phyloP scores from a whole-genome alignment of 768 basidiomycete genomes.

The Hydnomerulius pinastri region DNA sequence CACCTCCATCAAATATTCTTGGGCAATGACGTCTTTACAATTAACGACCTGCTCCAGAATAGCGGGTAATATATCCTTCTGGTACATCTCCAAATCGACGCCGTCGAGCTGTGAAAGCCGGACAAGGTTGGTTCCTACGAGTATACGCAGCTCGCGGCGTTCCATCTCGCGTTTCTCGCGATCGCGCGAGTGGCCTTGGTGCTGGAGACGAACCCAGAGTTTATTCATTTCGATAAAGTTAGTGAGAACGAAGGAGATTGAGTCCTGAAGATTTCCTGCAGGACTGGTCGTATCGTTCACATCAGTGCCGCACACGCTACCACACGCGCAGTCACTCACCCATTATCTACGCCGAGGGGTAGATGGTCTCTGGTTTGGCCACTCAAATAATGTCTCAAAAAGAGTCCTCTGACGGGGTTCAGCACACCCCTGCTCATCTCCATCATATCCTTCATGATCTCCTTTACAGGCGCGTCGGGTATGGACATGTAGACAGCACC shows the following conservation, averaged over 20 bases:
- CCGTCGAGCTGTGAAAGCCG: constrained; percentile 94
- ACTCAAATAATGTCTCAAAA: constrained; percentile 93
- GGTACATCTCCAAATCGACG: constrained; percentile 93
- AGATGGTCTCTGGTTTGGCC: constrained; percentile 96
- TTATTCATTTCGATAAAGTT: constrained; percentile 99
- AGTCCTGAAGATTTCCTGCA: constrained; percentile 89
- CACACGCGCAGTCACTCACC: constrained; percentile 50
- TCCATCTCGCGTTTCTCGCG: constrained; percentile 98
- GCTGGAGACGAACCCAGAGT: constrained; percentile 97
- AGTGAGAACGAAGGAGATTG: constrained; percentile 92
- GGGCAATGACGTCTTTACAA: constrained; percentile 98
- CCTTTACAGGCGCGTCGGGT: constrained; percentile 94
- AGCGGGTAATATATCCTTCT: constrained; percentile 81
- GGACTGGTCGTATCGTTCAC: constrained; percentile 50
- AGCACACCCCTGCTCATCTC: constrained; percentile 98
- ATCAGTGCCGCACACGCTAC: neutral
- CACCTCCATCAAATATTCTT: constrained; percentile 99
- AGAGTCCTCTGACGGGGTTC: constrained; percentile 95
- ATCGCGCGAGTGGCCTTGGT: constrained; percentile 96
- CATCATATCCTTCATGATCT: constrained; percentile 99
- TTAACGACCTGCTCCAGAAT: constrained; percentile 97
- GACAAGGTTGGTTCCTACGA: constrained; percentile 98
- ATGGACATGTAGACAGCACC: constrained; percentile 99
- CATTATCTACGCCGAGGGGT: constrained; percentile 81
- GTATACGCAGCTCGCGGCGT: constrained; percentile 89